Evolutionary conservation across 495 filamentous ascomycete genomes (phyloP), one percentile per base, ranked within the genome.

Genomic region (Aspergillus sclerotiicarbonarius): DNA sequence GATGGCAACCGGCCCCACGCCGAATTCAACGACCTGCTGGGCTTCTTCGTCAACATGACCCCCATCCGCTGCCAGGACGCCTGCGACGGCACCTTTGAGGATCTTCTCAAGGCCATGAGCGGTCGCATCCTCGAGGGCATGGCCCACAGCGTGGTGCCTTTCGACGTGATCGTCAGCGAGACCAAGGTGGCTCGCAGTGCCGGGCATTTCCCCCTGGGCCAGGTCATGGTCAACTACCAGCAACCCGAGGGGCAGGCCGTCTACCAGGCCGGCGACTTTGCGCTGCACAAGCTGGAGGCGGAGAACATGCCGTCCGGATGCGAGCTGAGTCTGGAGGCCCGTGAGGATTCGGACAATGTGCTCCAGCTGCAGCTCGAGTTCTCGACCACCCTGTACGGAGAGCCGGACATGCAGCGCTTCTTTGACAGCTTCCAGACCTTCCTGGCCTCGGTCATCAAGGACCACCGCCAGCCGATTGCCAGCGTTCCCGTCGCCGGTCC

Each of bases 401-500:
- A 50, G 12, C 33, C 60, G 6, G 65, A 70, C 16, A 71, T 71
- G 69, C 58, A 54, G 6, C 56, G 63, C 21, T 71, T 71, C 59
- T 59, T 71, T 18, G 66, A 69, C 25, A 71, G 71, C 20, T 71
- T 71, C 56, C 21, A 65, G 9, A 32, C 56, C 12, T 71, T 67
- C 51, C 30, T 68, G 13, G 56, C 50, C 9, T 69, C 63, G 47
- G 47, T 64, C 43, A 62, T 71, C 56, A 51, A 62, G 9, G 68
- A 71, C 51, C 66, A 68, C 47, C 62, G 65, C 7, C 69, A 71
- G 35, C 62, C 68, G 8, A 62, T 71, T 8, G 30, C 56, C 19
- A 61, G 66, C 43, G 57, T 67, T 31, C 53, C 43, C 5, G 33
- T 52, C 29, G 30, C 33, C 1, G 30, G 30, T 10, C 6, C 30